Evolutionary conservation across 257 asterid genomes (phyloP).

Genomic region (Solanum neorickii): DNA sequence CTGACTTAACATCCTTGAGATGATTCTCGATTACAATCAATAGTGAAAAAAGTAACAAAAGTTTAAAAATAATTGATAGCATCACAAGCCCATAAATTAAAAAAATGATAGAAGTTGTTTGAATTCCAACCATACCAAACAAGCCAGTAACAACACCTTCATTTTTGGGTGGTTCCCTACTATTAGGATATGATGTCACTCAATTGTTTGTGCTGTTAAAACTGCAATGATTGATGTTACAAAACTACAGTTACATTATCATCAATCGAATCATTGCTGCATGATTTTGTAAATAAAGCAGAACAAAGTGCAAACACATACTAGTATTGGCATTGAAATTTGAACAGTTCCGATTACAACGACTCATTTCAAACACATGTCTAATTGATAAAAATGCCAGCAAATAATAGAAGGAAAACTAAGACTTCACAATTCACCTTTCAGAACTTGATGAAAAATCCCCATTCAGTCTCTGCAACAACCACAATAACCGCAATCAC

Average conservation of each 20-base stretch:
- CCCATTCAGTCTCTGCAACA: slow-evolving; percentile 94
- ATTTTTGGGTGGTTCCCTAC: background rate
- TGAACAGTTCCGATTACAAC: background rate
- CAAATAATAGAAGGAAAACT: background rate
- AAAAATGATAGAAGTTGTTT: too few species aligned
- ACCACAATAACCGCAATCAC: slow-evolving; percentile 55
- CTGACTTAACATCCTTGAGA: background rate
- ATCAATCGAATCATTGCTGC: background rate
- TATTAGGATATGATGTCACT: background rate
- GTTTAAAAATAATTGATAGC: too few species aligned
- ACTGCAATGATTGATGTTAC: background rate
- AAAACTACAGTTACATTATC: background rate
- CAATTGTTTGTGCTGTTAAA: background rate
- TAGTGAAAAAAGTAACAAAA: background rate
- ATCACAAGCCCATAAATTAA: too few species aligned
- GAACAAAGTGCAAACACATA: background rate
- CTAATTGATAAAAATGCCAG: background rate
- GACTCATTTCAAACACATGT: background rate
- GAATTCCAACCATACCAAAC: too few species aligned
- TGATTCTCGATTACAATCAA: background rate
- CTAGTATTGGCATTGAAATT: background rate
- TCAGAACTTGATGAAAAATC: slow-evolving; percentile 46
- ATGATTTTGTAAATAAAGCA: background rate
- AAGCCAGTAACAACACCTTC: background rate
- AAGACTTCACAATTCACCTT: slow-evolving; percentile 30